Evolutionary conservation across 2,329 filamentous ascomycete species (phyloP).

Genomic region (Fusarium luffae): DNA sequence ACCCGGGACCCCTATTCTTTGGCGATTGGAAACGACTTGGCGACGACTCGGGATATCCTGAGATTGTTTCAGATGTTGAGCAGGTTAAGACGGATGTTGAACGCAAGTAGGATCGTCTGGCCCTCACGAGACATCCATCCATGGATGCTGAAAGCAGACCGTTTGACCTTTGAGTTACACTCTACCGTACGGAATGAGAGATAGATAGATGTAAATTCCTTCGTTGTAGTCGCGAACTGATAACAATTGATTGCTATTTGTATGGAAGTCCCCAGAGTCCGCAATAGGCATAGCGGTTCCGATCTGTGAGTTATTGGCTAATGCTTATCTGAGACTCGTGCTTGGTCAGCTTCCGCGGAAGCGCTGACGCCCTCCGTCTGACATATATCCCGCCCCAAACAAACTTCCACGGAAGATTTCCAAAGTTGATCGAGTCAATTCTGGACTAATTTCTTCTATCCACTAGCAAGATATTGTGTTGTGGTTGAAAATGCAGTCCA

Average conservation of each 20-base stretch:
- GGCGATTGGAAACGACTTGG: not conserved
- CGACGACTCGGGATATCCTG: not conserved
- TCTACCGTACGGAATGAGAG: too few relatives aligned
- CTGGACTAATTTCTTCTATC: not conserved
- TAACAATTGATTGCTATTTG: not conserved
- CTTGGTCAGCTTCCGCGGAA: slow-evolving; percentile 26
- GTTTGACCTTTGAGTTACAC: not conserved
- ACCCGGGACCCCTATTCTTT: slow-evolving; percentile 15
- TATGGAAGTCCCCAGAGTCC: not conserved
- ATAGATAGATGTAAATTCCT: not conserved
- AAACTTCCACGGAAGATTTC: not conserved
- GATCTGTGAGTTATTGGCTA: not conserved
- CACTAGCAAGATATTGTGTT: fast-evolving
- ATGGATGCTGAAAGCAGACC: not conserved
- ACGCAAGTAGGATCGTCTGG: not conserved
- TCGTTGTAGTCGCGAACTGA: too few relatives aligned
- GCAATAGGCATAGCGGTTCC: not conserved
- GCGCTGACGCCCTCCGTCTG: not conserved
- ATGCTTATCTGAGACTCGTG: not conserved
- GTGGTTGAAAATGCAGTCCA: not conserved
- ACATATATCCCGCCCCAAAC: not conserved
- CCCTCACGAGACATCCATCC: not conserved
- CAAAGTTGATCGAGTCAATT: too few relatives aligned
- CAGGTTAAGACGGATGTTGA: not conserved
- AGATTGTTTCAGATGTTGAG: not conserved